Conservation (phyloP, 495 filamentous ascomycete species). For the Aspergillus baeticus region DNA sequence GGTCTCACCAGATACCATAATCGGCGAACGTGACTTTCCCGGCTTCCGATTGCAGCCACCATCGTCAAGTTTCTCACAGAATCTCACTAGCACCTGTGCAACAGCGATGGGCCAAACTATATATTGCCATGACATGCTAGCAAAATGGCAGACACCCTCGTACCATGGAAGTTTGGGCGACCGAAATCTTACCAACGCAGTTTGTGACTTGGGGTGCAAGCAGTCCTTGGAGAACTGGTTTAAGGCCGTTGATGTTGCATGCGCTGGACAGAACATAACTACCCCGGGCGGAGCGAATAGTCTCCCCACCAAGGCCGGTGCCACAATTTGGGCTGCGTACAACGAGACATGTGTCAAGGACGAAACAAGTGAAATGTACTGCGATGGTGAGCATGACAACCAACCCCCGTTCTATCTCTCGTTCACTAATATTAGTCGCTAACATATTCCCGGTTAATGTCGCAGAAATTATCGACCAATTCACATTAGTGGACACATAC, state of each 20-base stretch:
- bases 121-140: too few relatives aligned
- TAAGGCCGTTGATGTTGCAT: neutral
- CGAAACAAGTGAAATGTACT: neutral
- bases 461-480: neutral
- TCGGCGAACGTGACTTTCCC: neutral
- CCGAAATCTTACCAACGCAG: neutral
- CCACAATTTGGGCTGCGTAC: neutral
- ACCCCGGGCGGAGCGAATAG: neutral
- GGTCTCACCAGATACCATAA: neutral
- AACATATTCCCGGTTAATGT: neutral
- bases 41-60: constrained; percentile 5
- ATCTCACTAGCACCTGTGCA: constrained; percentile 1
- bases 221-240: constrained; percentile 1
- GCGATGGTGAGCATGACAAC: neutral
- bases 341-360: constrained; percentile 11
- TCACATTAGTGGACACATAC: neutral
- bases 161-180: neutral
- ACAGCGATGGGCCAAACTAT: too few relatives aligned
- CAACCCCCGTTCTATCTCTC: neutral
- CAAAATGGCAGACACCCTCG: neutral
- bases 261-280: neutral
- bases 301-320: neutral
- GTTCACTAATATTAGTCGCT: too few relatives aligned
- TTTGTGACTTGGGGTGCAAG: constrained; percentile 1
- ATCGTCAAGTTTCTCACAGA: neutral